Percentiles rank a stretch among this genome's conserved stretches.
Evolutionary conservation across 768 basidiomycete species (phyloP).

Genomic region (Mycena belliarum): DNA sequence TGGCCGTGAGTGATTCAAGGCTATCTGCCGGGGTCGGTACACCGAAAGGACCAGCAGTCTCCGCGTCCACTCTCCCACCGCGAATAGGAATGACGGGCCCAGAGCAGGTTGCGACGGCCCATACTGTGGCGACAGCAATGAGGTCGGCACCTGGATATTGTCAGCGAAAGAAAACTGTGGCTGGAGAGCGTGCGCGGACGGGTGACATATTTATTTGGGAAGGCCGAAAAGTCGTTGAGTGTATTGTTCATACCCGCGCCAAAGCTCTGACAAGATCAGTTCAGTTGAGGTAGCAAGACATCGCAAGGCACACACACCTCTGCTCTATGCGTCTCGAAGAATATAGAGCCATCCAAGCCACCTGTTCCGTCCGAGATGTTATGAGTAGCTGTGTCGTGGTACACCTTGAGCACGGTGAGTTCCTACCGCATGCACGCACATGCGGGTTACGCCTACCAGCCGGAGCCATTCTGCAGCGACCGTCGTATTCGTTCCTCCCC

Average conservation of each 20-base stretch:
- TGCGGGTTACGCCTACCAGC: conserved; percentile 28
- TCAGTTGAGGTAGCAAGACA: neutral
- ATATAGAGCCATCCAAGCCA: conserved; percentile 52
- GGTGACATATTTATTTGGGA: conserved; percentile 45
- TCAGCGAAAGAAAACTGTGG: neutral
- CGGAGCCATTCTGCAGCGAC: conserved; percentile 44
- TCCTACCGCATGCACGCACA: neutral
- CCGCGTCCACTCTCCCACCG: conserved; percentile 44
- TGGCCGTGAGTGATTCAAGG: conserved; percentile 38
- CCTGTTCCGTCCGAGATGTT: conserved; percentile 47
- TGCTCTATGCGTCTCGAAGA: conserved; percentile 43
- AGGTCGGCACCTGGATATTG: conserved; percentile 42
- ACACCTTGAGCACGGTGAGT: conserved; percentile 34
- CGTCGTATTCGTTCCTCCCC: conserved; percentile 31
- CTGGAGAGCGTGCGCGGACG: conserved; percentile 33
- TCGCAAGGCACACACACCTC: conserved; percentile 37
- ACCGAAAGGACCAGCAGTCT: conserved; percentile 37
- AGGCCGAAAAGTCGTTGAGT: conserved; percentile 41
- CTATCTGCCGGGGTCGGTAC: conserved; percentile 47
- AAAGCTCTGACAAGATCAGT: conserved; percentile 38
- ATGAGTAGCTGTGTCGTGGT: conserved; percentile 53
- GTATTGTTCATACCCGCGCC: conserved; percentile 48
- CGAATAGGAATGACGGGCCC: conserved; percentile 46
- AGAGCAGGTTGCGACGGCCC: conserved; percentile 43
- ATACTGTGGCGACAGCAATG: conserved; percentile 40